Conservation (phyloP, 2,329 filamentous ascomycete species). For the Epichloe uncinata region DNA sequence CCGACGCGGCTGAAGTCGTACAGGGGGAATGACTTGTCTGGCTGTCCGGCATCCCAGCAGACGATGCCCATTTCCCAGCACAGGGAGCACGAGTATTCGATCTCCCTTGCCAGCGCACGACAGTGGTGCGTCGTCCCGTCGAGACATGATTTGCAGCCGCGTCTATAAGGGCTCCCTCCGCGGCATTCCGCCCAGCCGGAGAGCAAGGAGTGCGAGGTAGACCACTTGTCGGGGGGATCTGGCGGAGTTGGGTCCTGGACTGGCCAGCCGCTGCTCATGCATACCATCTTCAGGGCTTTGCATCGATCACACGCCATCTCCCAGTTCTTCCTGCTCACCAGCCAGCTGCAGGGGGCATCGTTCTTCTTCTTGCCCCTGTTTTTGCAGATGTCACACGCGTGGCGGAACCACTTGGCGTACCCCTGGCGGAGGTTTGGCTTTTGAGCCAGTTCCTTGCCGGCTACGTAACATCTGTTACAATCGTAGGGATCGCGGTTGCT, state of each 20-base stretch:
- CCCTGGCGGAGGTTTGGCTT: conserved; percentile 10
- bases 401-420: conserved; percentile 11
- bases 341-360: conserved; percentile 11
- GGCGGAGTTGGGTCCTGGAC: conserved; percentile 3
- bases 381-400: conserved; percentile 12
- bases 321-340: conserved; percentile 11
- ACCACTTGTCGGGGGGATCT: conserved; percentile 8
- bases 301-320: conserved; percentile 12
- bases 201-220: conserved; percentile 3
- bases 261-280: conserved; percentile 9
- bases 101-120: conserved; percentile 6
- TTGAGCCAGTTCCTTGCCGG: background rate
- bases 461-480: background rate
- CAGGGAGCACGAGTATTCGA: conserved; percentile 11
- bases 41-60: conserved; percentile 8
- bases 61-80: conserved; percentile 20
- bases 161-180: conserved; percentile 7
- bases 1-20: conserved; percentile 19
- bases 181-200: conserved; percentile 10
- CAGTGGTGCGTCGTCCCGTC: conserved; percentile 9
- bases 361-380: conserved; percentile 5
- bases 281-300: conserved; percentile 6
- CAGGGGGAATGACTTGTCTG: conserved; percentile 10
- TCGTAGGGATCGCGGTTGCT: background rate
- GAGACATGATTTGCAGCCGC: conserved; percentile 8